phyloP scores from a whole-genome alignment of 2,329 filamentous ascomycete species.

The Penicillium sclerotiorum region DNA sequence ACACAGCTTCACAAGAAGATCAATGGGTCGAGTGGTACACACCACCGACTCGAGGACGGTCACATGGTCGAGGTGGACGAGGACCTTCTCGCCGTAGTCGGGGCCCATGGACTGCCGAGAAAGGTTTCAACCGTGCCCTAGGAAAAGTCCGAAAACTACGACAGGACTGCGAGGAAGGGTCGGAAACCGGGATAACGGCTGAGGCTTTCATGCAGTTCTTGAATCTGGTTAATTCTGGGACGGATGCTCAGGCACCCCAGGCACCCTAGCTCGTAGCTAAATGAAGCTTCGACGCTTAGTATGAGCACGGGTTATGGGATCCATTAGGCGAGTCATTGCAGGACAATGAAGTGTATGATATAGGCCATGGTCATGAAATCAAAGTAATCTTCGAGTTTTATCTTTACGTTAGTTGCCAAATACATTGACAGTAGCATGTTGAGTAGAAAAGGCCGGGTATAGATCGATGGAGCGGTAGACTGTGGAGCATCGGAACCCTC shows the following conservation, averaged over 20 bases:
- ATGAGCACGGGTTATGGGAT: neutral
- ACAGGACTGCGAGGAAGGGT: slow-evolving; percentile 39
- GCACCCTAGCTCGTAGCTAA: neutral
- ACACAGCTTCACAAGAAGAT: slow-evolving; percentile 42
- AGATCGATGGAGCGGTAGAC: no score
- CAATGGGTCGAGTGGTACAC: slow-evolving; percentile 41
- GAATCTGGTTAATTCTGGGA: slow-evolving; percentile 22
- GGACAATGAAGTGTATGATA: slow-evolving; percentile 11
- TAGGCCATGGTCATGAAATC: neutral
- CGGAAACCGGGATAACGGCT: slow-evolving; percentile 32
- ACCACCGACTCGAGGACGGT: slow-evolving; percentile 25
- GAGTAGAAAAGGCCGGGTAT: no score
- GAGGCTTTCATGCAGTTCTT: slow-evolving; percentile 44
- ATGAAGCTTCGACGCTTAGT: neutral
- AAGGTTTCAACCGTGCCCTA: slow-evolving; percentile 46
- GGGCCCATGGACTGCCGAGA: slow-evolving; percentile 46
- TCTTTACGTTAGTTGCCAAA: no score
- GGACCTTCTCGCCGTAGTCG: slow-evolving; percentile 29
- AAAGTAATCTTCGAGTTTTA: neutral
- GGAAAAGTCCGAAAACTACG: slow-evolving; percentile 43
- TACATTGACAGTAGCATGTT: no score
- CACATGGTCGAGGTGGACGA: slow-evolving; percentile 31
- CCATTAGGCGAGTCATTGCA: slow-evolving; percentile 5
- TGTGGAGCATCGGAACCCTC: no score
- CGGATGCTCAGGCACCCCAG: neutral